Percentiles rank a stretch among this genome's conserved stretches.
Evolutionary conservation across 2,329 filamentous ascomycete species (phyloP).

Genomic region (Uncinocarpus reesii): DNA sequence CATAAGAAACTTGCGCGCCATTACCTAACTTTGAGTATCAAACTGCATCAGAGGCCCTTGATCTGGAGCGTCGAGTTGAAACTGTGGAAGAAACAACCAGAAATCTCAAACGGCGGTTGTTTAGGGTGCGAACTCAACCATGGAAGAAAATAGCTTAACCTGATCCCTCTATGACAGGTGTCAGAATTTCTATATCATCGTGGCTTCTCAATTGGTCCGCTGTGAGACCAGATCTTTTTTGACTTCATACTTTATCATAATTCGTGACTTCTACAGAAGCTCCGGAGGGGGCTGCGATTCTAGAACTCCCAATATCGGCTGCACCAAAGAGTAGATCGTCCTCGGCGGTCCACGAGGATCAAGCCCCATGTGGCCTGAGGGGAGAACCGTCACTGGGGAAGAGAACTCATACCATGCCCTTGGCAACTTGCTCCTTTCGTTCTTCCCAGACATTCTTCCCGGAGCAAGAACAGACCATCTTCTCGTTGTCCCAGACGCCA

Average conservation of each 20-base stretch:
- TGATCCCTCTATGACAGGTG: conserved; percentile 5
- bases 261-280: not conserved
- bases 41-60: conserved; percentile 3
- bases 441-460: conserved; percentile 99
- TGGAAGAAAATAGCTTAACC: not conserved
- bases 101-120: conserved; percentile 8
- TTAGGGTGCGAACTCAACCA: not conserved
- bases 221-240: not conserved
- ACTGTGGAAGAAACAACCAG: conserved; percentile 4
- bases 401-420: conserved; percentile 65
- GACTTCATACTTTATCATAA: not conserved
- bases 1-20: not conserved
- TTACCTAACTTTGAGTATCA: conserved; percentile 9
- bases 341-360: not conserved
- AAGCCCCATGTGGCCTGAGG: not conserved
- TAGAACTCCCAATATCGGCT: not conserved
- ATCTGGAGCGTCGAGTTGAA: conserved; percentile 1
- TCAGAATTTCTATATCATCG: not conserved
- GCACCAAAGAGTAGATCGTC: not conserved
- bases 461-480: conserved; percentile 94
- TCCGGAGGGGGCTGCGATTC: not conserved
- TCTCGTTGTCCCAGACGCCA: conserved; percentile 98
- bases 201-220: not conserved
- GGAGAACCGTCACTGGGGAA: not conserved
- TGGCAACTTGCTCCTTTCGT: conserved; percentile 74